phyloP scores from a whole-genome alignment of 208 protist species.

The Trypanosoma platydactyli region DNA sequence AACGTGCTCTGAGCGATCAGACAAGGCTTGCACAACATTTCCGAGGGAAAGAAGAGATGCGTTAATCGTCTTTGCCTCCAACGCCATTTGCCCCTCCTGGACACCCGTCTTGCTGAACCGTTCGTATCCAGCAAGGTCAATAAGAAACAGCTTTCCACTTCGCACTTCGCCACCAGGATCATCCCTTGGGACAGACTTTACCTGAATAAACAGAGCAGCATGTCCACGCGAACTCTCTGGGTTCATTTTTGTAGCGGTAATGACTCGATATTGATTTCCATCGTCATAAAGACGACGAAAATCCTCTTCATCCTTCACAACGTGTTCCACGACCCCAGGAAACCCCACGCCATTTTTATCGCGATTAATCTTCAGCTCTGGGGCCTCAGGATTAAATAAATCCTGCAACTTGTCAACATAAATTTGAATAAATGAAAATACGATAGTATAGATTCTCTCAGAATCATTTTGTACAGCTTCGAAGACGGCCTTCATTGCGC shows the following conservation, averaged over 20 bases:
- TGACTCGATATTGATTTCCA: constrained; percentile 75
- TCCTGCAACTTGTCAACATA: constrained; percentile 83
- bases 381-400: constrained; percentile 68
- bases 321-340: constrained; percentile 59
- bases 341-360: constrained; percentile 71
- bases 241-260: constrained; percentile 89
- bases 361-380: constrained; percentile 73
- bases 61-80: constrained; percentile 90
- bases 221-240: constrained; percentile 84
- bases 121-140: constrained; percentile 88
- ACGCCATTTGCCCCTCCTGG: constrained; percentile 65
- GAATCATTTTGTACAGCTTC: constrained; percentile 36
- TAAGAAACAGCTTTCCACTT: constrained; percentile 81
- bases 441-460: constrained; percentile 46
- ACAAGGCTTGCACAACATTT: constrained; percentile 81
- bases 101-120: constrained; percentile 89
- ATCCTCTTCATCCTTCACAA: constrained; percentile 48
- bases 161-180: constrained; percentile 48
- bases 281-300: constrained; percentile 84
- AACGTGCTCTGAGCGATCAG: constrained; percentile 71
- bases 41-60: constrained; percentile 82
- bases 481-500: constrained; percentile 74
- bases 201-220: constrained; percentile 77
- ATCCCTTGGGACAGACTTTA: constrained; percentile 58
- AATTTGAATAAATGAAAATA: constrained; percentile 85